These are phyloP conservation scores for Lasiosphaeriaceae sp. DNA, from an alignment of 495 filamentous ascomycete species.

Conservation along the genomic window DNA sequence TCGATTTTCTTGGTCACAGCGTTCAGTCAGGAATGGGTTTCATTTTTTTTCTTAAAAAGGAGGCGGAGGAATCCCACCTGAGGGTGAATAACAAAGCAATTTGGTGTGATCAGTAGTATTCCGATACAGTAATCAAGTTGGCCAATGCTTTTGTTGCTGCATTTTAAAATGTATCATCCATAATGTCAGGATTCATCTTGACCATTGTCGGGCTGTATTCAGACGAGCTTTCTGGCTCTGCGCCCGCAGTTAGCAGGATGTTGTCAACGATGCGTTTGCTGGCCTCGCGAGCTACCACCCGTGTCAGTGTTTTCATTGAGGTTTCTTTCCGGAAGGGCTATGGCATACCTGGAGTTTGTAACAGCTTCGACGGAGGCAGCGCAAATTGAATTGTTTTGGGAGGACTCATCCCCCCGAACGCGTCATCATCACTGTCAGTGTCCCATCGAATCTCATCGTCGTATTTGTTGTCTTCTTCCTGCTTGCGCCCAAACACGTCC, in stretches of 20 bases:
- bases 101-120: no score
- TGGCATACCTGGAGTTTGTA: conserved; percentile 84
- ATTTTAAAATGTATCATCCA: conserved; percentile 67
- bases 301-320: no score
- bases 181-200: conserved; percentile 57
- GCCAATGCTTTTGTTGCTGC: neutral
- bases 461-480: conserved; percentile 3
- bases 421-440: conserved; percentile 58
- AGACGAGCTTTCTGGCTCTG: conserved; percentile 46
- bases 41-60: neutral
- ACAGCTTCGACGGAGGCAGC: conserved; percentile 75
- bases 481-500: conserved; percentile 33
- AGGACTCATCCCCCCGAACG: conserved; percentile 71
- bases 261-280: conserved; percentile 90
- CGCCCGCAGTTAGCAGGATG: conserved; percentile 80
- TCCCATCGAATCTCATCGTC: conserved; percentile 59
- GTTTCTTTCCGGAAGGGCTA: neutral
- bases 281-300: conserved; percentile 69
- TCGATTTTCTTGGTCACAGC: no score
- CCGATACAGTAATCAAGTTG: no score
- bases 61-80: neutral
- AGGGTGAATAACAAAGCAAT: no score
- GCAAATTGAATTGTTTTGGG: conserved; percentile 98
- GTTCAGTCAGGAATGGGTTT: no score
- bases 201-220: conserved; percentile 76